Base-by-base conservation (phyloP, 495 filamentous ascomycete genomes). In the Entonaema liquescens region DNA sequence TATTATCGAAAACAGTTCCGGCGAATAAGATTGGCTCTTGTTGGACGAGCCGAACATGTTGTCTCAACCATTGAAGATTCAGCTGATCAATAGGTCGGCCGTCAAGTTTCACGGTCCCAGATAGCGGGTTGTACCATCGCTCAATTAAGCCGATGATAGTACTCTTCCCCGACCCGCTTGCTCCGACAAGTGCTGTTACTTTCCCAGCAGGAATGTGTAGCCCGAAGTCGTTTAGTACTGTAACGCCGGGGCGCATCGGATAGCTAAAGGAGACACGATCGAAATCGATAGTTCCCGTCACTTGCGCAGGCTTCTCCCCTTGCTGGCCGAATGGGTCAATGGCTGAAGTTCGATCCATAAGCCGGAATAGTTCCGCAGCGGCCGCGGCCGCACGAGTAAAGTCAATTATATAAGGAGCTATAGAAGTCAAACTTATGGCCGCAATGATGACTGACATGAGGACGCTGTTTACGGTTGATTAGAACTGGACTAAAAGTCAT, bases 71-170 rank as follows among this genome's bases (percentile, higher is more conserved):
- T 49, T 82, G 80, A 26, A 86, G 56, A 63, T 87, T 76, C 9
- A 83, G 76, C n/a, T 81, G 76, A 0, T 73, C 72, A 9, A 87
- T 38, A 57, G 83, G 76, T 4, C 77, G 73, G 5, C 81, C 83
- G 25, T 83, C 83, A 6, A 88, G 76, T 0, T 76, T 54, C 35
- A 89, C 59, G 1, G 57, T 44, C 2, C 80, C 80, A 19, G 62
- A 67, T 1, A 35, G 87, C 5, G 95, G 91, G 52, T 91, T 84
- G 71, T 97, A 97, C 79, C 93, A 95, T 6, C 93, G 86, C 74
- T 95, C 91, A 29, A 95, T 85, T 12, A 52, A 52, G 17, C 47
- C 47, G 47, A 52, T 23, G 21, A 52, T 21, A 12, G 47, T 52
- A 26, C 47, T 52, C 21, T 52, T 52, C 1, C 54, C 54, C 2